Base-by-base conservation (phyloP, 768 basidiomycete species). In the Rhizopogon vinicolor region DNA sequence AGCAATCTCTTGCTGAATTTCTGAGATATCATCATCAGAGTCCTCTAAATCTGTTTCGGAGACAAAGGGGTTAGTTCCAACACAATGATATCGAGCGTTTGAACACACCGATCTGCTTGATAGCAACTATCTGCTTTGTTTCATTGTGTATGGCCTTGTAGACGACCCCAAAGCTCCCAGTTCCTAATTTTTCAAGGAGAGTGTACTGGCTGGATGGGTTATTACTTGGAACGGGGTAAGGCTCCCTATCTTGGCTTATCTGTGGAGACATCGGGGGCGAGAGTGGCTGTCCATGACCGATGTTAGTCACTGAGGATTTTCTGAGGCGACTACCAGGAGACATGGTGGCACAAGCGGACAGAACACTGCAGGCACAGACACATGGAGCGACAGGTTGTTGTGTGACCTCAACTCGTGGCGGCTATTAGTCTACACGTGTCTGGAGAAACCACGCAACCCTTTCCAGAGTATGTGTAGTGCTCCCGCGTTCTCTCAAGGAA, bases 1-100 rank as follows among this genome's bases (percentile, higher is more conserved):
- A 18, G 94, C 91, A 61, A 99, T 99, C 71, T 99, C 97, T 69
- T 93, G 92, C 67, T 99, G 97, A 48, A 99, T 99, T 72, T 99
- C 97, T 16, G 91, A 86, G 61, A 99, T 98, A 70, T 98, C 97
- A 67, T 99, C 97, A 72, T 98, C 95, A 25, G 94, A 93, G 72
- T 97, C 92, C 72, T 99, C 97, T 57, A 99, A 78, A 75, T 98
- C 96, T 96, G 65, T 41, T 13, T 29, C 19, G 48, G 48, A 46
- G n/a, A 42, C 10, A 41, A 25, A 18, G 35, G 25, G 48, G 61
- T 41, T 53, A 42, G 35, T 46, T 44, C 51, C 10, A 52, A 49
- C 9, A 43, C 42, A 53, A 64, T 25, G 25, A 25, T 44, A 57
- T 54, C 54, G 55, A 48, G 40, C 57, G 37, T 46, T n/a, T 33